Evolutionary conservation across 768 basidiomycete species (phyloP), one percentile per base, ranked within the genome.

Genomic region (Tricholoma terreum): DNA sequence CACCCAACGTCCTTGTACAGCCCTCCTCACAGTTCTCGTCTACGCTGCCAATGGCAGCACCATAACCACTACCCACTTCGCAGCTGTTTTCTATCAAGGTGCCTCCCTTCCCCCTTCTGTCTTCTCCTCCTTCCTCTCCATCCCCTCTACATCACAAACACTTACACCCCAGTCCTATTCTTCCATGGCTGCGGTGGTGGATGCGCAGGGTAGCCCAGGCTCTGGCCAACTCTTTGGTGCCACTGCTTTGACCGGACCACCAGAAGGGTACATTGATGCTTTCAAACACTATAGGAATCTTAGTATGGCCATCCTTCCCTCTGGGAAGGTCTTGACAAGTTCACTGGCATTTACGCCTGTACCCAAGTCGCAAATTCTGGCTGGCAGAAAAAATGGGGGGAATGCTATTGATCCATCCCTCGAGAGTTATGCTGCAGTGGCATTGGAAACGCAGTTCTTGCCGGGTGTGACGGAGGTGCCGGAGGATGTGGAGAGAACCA

Each of bases 291-390:
- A 68, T 62, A 67, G 53, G 24, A 64, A 72, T 36, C 71, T 73
- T 50, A 68, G 68, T 2, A 46, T 24, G 45, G 27, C 3, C 15
- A 30, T 50, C 21, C 57, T 65, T 0, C 67, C 70, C 55, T 50
- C 54, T 22, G 60, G 62, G 9, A 61, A 69, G 5, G 50, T 75
- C 24, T 64, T 58, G 22, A 63, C 55, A 5, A 69, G 69, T 3
- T 65, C 71, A 0, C 62, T 77, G 19, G 72, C 73, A 0, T 74
- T 79, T 57, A 77, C 76, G 1, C 74, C 76, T 0, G 69, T 79
- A 12, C 66, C 65, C 2, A 53, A 71, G 17, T 67, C 69, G 3
- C 74, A 76, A 50, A 73, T 76, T 45, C 55, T 65, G 15, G 70
- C 67, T 11, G 73, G 75, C 6, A 60, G 64, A 22, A 65, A 60